Percentiles rank a stretch among this genome's conserved stretches.
Evolutionary conservation across 306 rosid species (phyloP).

Genomic region (Dalbergia cochinchinensis): DNA sequence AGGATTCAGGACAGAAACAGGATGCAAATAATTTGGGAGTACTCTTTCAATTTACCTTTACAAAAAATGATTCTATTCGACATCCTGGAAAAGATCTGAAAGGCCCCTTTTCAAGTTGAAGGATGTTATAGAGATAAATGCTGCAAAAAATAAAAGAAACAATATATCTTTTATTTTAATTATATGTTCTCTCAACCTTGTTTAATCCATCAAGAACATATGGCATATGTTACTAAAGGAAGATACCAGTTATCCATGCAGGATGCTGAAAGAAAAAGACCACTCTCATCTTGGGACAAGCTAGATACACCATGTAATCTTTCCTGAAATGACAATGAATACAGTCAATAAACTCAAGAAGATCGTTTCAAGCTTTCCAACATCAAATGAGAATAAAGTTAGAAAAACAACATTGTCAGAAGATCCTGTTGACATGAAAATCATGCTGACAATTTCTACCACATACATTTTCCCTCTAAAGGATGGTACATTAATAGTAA

Average conservation of each 20-base stretch:
- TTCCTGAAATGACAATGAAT: conserved; percentile 61
- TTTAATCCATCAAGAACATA: conserved; percentile 25
- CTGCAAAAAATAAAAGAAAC: conserved; percentile 52
- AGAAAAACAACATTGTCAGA: conserved; percentile 8
- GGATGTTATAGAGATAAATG: conserved; percentile 74
- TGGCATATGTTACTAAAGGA: conserved; percentile 2
- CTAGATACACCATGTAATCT: conserved; percentile 93
- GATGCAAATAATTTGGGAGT: neutral
- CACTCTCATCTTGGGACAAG: conserved; percentile 92
- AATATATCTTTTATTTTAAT: neutral
- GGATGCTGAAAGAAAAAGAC: conserved; percentile 83
- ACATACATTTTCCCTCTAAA: conserved; percentile 21
- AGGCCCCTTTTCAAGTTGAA: conserved; percentile 94
- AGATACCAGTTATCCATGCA: conserved; percentile 94
- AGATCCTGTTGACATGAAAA: conserved; percentile 9
- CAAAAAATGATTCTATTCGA: conserved; percentile 83
- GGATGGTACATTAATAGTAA: conserved; percentile 2
- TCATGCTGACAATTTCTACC: conserved; percentile 16
- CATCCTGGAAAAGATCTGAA: conserved; percentile 75
- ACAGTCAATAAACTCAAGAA: conserved; percentile 7
- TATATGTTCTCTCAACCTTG: neutral
- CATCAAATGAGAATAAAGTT: neutral
- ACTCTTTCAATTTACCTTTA: conserved; percentile 61
- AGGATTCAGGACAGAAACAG: conserved; percentile 13
- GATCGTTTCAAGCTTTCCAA: conserved; percentile 8